Base-by-base conservation (phyloP, 331 rosid species). In the Phaseolus coccineus region DNA sequence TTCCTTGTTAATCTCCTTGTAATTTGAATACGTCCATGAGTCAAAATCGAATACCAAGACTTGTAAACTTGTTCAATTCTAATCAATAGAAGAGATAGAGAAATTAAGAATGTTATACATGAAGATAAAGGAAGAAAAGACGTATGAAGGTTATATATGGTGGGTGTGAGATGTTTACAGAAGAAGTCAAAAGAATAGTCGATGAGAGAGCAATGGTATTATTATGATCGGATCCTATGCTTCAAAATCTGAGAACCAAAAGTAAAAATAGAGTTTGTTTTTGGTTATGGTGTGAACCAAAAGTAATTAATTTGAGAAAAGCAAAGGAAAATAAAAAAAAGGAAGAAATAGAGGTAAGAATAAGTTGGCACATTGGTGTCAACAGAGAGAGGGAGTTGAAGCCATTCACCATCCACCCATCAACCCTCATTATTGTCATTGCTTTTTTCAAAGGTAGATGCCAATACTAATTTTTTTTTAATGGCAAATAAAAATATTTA, bases 301-400 rank as follows among this genome's bases (percentile, higher is more conserved):
- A 19, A 19, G 22, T 19, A 19, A 25, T 47, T 73, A 57, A 25
- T 56, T 83, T 69, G 84, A 58, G 53, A 58, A 50, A 53, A 22
- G 0, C 24, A 35, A 11, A 1, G 16, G 3, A 7, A 73, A 14
- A 65, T 28, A 31, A 3, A n/a, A 44, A 56, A 3, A 6, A 25
- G 2, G 4, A 25, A 31, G 19, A 28, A 6, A 16, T 12, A 27
- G 71, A 58, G 47, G 12, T 77, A 67, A 27, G 12, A 66, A 83
- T 48, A 37, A 70, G 86, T 66, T 77, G 78, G 72, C 7, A 77
- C 70, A 73, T 78, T 83, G 59, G 61, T 78, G 77, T 83, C 86
- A 71, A 78, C 6, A 70, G 28, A 11, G 85, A 58, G 46, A 51
- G 37, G 22, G 77, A 77, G 25, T 71, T 12, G 9, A 77, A 77